Percentiles rank a stretch among this genome's conserved stretches.
phyloP scores from a whole-genome alignment of 768 basidiomycete genomes.

The Saitozyma podzolica region DNA sequence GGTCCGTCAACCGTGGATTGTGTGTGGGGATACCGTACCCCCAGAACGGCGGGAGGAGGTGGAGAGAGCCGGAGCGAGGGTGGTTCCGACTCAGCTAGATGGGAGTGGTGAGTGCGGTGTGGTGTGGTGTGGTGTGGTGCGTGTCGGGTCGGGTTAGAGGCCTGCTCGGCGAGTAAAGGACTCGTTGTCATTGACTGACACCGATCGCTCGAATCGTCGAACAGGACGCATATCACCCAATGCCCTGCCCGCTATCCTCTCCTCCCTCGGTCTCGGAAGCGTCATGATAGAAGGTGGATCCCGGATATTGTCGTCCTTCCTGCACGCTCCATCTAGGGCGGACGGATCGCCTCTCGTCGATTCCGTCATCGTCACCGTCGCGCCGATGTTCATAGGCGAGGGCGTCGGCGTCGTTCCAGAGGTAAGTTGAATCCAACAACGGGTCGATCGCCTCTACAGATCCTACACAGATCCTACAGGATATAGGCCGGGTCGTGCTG shows the following conservation, averaged over 20 bases:
- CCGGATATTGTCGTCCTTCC: conserved; percentile 72
- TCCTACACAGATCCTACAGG: too few relatives aligned
- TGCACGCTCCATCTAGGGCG: conserved; percentile 48
- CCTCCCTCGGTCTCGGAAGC: conserved; percentile 63
- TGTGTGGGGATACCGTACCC: conserved; percentile 57
- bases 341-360: conserved; percentile 60
- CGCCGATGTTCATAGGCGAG: conserved; percentile 77
- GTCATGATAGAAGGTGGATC: conserved; percentile 98
- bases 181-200: neutral
- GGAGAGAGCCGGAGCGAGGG: conserved; percentile 65
- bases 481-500: too few relatives aligned
- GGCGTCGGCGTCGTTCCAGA: conserved; percentile 40
- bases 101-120: conserved; percentile 51
- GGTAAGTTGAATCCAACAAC: conserved; percentile 22
- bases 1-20: conserved; percentile 72
- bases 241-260: conserved; percentile 60
- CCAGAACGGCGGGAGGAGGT: conserved; percentile 56
- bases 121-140: too few relatives aligned
- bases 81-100: conserved; percentile 59
- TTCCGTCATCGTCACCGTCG: conserved; percentile 76
- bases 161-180: neutral
- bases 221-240: conserved; percentile 38
- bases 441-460: neutral
- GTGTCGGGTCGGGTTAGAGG: too few relatives aligned
- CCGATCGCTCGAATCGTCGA: neutral